phyloP scores from a whole-genome alignment of 805 yeast species.

The Candida nitratophila region DNA sequence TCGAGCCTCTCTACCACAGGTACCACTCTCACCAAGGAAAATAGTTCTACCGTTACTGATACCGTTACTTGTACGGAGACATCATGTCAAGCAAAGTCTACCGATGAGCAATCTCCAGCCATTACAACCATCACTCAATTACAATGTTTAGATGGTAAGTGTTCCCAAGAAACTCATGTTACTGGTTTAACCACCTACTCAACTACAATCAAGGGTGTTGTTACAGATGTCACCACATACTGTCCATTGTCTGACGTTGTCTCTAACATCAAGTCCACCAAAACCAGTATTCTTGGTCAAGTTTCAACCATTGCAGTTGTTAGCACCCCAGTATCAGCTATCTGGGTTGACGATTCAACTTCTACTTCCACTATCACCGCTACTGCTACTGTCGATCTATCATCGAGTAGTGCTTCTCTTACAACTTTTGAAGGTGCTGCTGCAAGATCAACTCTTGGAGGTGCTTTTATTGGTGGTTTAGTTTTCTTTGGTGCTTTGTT shows the following conservation, averaged over 20 bases:
- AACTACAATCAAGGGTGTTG: conserved; percentile 26
- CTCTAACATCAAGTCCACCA: conserved; percentile 31
- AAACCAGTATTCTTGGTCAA: not conserved
- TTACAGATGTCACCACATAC: conserved; percentile 32
- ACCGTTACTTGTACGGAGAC: not conserved
- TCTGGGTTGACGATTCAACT: conserved; percentile 3
- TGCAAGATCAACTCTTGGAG: conserved; percentile 6
- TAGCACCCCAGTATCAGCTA: not conserved
- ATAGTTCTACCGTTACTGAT: not conserved
- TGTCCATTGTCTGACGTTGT: conserved; percentile 28
- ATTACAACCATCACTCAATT: not conserved
- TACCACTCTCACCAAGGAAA: not conserved
- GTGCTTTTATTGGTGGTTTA: conserved; percentile 5
- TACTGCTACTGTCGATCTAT: not conserved
- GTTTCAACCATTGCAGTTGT: not conserved
- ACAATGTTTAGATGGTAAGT: conserved; percentile 6
- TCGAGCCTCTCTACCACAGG: not conserved
- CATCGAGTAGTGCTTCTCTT: conserved; percentile 3
- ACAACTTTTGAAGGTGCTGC: conserved; percentile 24
- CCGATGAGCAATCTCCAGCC: conserved; percentile 21
- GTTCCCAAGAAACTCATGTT: conserved; percentile 5
- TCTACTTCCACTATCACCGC: conserved; percentile 1
- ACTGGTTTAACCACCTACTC: conserved; percentile 19
- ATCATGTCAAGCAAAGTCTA: conserved; percentile 10
- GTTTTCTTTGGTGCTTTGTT: conserved; percentile 7